phyloP scores from a whole-genome alignment of 2,329 filamentous ascomycete species.

The Calonectria ilicicola region DNA sequence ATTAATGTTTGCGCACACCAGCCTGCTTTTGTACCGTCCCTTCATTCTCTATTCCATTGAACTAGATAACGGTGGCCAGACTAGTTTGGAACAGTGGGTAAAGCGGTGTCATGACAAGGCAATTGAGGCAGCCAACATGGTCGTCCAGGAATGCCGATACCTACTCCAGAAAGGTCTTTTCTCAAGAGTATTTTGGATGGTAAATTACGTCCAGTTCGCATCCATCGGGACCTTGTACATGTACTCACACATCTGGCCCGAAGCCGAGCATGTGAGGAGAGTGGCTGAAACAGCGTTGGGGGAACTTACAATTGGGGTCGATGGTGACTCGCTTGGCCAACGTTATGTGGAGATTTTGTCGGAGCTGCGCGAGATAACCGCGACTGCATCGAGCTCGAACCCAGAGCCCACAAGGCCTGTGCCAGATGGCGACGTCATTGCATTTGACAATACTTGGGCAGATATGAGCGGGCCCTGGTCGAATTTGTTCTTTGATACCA shows the following conservation, averaged over 20 bases:
- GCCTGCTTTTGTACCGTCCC: not conserved
- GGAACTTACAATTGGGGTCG: constrained; percentile 5
- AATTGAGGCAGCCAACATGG: constrained; percentile 6
- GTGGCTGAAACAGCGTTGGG: not conserved
- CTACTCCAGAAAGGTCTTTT: not conserved
- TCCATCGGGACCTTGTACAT: constrained; percentile 6
- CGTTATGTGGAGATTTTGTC: not conserved
- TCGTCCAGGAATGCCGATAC: not conserved
- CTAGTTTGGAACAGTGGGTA: not conserved
- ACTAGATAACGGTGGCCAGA: not conserved
- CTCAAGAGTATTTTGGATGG: constrained; percentile 10
- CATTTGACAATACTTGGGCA: not conserved
- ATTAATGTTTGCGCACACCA: constrained; percentile 3
- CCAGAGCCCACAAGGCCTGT: not conserved
- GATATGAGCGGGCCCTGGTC: constrained; percentile 14
- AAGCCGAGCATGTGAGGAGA: not conserved
- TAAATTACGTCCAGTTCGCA: constrained; percentile 8
- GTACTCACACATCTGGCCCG: constrained; percentile 9
- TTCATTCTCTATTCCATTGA: constrained; percentile 9
- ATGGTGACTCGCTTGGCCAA: constrained; percentile 8
- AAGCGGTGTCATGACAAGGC: constrained; percentile 12
- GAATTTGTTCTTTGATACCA: constrained; percentile 7
- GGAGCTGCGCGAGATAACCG: not conserved
- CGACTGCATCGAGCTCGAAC: not conserved
- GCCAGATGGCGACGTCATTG: not conserved